Evolutionary conservation across 2,329 filamentous ascomycete genomes (phyloP), one percentile per base, ranked within the genome.

Genomic region (Paecilomyces dactylethromorphus): DNA sequence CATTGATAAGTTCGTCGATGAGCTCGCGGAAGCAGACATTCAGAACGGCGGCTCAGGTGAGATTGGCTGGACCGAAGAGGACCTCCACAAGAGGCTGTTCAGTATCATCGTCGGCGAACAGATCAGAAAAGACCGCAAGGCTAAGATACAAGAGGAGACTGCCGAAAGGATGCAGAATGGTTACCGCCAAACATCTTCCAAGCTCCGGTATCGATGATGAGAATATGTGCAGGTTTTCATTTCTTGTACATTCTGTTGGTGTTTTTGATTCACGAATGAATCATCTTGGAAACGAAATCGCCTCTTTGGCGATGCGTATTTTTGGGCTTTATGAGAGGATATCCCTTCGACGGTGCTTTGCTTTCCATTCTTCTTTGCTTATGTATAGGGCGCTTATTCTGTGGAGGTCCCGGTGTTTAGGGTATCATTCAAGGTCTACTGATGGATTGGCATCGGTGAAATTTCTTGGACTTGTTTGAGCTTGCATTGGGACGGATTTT

Each of bases 101-200:
- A 78, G 77, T 59, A 71, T 80, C 58, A 78, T 79, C 29, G 75
- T 79, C 66, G 78, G 78, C 33, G 77, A 79, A 62, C 74, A 76
- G 59, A 73, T 79, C 55, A 69, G 78, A 65, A 69, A 70, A 56
- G 76, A 78, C 59, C 64, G 65, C 58, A 76, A 73, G 60, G 65
- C 65, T 57, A 68, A 67, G 59, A 63, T 62, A 26, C 57, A 62
- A 54, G 66, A 55, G 22, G 60, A 59, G 55, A 58, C 39, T 45
- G 39, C 39, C 3, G 39, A n/a, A 39, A 39, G 13, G 35, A 39
- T 39, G 13, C 35, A 39, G 35, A 39, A 39, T 39, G 35, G 15
- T 21, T 45, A 45, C 10, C 10, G 15, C 8, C 39, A 18, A n/a
- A 7, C 39, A 18, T 45, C 39, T 1, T 45, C 39, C 15, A n/a